phyloP scores from a whole-genome alignment of 495 filamentous ascomycete species.

The Podospora appendiculata region DNA sequence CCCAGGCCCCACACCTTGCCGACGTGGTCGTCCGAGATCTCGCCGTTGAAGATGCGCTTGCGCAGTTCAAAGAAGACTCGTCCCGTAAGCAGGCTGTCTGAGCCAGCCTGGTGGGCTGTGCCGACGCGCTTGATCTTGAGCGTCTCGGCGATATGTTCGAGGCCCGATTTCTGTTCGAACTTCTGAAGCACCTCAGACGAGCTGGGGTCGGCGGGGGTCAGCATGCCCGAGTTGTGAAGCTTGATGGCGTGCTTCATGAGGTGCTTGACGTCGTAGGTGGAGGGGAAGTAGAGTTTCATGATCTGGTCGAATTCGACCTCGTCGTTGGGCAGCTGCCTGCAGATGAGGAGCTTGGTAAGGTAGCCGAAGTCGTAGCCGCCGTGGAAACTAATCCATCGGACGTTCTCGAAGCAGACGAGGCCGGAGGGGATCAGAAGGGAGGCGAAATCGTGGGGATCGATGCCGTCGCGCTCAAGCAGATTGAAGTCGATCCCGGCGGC shows the following conservation, averaged over 20 bases:
- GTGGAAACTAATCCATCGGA: conserved; percentile 95
- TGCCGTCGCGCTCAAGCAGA: conserved; percentile 77
- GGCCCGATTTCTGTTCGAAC: conserved; percentile 76
- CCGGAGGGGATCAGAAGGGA: conserved; percentile 85
- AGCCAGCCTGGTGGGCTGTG: conserved; percentile 81
- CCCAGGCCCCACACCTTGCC: conserved; percentile 83
- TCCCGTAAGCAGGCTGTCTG: conserved; percentile 84
- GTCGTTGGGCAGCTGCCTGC: conserved; percentile 71
- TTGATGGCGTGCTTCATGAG: conserved; percentile 69
- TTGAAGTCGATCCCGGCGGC: conserved; percentile 84
- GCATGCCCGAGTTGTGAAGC: conserved; percentile 56
- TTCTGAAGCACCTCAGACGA: conserved; percentile 64
- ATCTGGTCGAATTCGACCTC: conserved; percentile 79
- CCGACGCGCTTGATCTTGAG: conserved; percentile 83
- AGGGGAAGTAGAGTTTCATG: conserved; percentile 85
- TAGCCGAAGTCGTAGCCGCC: conserved; percentile 99
- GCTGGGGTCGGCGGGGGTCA: conserved; percentile 55
- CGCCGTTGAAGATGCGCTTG: conserved; percentile 76
- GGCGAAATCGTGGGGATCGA: conserved; percentile 82
- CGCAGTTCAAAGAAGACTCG: conserved; percentile 87
- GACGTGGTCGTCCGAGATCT: conserved; percentile 65
- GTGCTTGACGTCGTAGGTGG: conserved; percentile 92
- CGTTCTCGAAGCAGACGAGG: conserved; percentile 77
- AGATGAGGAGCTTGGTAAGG: conserved; percentile 83
- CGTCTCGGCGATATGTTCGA: conserved; percentile 90